A percentile compares a stretch with the other conserved stretches of the same genome.
Evolutionary conservation across 2,329 filamentous ascomycete genomes (phyloP).

Genomic region (Scedosporium dehoogii): DNA sequence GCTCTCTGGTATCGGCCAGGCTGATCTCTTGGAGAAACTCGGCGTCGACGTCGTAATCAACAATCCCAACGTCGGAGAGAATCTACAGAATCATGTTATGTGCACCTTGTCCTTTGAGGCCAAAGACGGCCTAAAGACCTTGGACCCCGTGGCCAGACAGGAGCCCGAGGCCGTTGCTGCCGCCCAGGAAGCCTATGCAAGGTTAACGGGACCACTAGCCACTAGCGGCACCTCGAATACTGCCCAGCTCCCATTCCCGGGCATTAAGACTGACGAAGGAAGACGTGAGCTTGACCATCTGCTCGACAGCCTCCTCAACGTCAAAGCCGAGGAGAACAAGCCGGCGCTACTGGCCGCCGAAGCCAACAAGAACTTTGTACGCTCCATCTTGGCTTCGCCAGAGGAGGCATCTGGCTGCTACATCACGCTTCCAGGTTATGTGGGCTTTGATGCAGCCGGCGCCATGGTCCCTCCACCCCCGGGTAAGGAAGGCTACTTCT

Average conservation of each 20-base stretch:
- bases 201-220: neutral
- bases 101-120: conserved; percentile 15
- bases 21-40: conserved; percentile 20
- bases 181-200: conserved; percentile 15
- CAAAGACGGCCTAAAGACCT: conserved; percentile 12
- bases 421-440: conserved; percentile 24
- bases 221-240: neutral
- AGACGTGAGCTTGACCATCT: no score
- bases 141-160: conserved; percentile 13
- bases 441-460: conserved; percentile 21
- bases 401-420: conserved; percentile 19
- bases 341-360: no score
- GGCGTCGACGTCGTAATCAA: conserved; percentile 21
- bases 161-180: conserved; percentile 11
- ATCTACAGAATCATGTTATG: conserved; percentile 20
- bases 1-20: conserved; percentile 29
- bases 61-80: conserved; percentile 27
- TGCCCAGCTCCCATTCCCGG: neutral
- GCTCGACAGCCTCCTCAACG: no score
- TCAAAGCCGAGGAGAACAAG: no score
- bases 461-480: conserved; percentile 30
- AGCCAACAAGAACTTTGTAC: no score
- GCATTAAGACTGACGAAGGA: neutral
- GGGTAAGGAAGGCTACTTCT: no score
- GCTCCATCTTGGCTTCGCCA: no score